These are phyloP conservation scores for Paracoccidioides brasiliensis DNA, from an alignment of 2,329 filamentous ascomycete species.

Conservation along the genomic window DNA sequence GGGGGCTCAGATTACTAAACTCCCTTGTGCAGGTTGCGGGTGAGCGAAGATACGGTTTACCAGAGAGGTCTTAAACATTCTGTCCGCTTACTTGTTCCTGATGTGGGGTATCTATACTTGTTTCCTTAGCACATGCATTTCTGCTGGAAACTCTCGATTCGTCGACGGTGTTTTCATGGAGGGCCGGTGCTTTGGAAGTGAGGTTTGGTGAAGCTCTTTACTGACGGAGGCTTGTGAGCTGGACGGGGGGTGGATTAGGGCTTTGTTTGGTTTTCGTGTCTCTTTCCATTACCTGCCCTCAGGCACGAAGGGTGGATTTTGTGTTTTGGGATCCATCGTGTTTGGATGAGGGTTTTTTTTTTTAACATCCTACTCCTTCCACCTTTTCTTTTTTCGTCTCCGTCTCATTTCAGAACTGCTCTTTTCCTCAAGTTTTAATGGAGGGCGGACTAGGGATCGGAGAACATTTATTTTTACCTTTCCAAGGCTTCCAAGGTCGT, in stretches of 20 bases:
- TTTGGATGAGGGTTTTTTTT: neutral
- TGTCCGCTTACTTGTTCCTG: neutral
- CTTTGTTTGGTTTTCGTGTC: neutral
- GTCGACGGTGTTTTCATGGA: slow-evolving; percentile 9
- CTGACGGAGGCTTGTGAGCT: neutral
- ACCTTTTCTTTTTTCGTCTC: slow-evolving; percentile 18
- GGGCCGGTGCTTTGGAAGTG: neutral
- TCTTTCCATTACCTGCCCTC: no score
- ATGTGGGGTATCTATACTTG: neutral
- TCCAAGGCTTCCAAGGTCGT: neutral
- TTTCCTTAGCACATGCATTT: slow-evolving; percentile 2
- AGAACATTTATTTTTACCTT: slow-evolving; percentile 29
- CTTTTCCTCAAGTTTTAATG: slow-evolving; percentile 34
- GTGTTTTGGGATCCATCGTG: neutral
- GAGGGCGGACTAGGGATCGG: slow-evolving; percentile 45
- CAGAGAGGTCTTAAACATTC: neutral
- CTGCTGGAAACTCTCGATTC: slow-evolving; percentile 3
- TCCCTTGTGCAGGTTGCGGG: neutral
- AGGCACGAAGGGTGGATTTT: neutral
- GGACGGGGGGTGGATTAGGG: neutral
- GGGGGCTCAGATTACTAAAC: neutral
- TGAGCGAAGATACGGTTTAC: neutral
- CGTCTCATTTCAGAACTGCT: slow-evolving; percentile 44
- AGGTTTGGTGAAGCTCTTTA: neutral
- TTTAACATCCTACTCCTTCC: neutral